Conservation (phyloP, 2,329 filamentous ascomycete species). For the Trichophaea hybrida region DNA sequence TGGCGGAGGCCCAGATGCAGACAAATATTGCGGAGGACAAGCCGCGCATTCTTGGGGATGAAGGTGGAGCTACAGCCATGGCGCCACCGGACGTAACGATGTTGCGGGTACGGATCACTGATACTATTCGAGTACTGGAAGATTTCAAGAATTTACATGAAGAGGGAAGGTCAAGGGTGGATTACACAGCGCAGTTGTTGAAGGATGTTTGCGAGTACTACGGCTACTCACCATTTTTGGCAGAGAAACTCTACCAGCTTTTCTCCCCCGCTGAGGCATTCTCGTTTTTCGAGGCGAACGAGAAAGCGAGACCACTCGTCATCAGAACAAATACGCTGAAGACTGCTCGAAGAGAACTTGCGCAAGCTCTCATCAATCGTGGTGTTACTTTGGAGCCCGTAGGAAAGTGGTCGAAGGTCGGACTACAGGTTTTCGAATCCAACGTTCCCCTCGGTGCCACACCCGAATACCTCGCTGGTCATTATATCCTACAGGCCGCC, state of each 20-base stretch:
- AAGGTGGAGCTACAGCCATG: conserved; percentile 45
- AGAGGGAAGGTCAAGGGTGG: conserved; percentile 63
- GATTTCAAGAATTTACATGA: conserved; percentile 74
- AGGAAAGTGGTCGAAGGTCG: conserved; percentile 97
- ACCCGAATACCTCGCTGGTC: conserved; percentile 89
- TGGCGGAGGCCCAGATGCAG: conserved; percentile 67
- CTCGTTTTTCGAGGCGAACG: conserved; percentile 98
- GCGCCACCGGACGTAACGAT: conserved; percentile 69
- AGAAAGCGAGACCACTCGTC: conserved; percentile 81
- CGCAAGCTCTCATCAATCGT: conserved; percentile 85
- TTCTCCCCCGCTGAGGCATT: conserved; percentile 90
- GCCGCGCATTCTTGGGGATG: conserved; percentile 43
- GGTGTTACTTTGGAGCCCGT: conserved; percentile 93
- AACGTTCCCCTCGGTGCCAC: conserved; percentile 80
- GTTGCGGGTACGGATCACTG: conserved; percentile 74
- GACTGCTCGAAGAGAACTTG: conserved; percentile 61
- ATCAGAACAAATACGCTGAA: conserved; percentile 94
- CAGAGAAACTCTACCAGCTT: conserved; percentile 84
- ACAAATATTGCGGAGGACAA: conserved; percentile 79
- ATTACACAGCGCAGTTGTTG: conserved; percentile 75
- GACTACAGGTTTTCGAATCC: conserved; percentile 88
- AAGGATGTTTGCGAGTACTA: conserved; percentile 95
- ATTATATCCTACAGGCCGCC: conserved; percentile 95
- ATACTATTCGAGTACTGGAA: conserved; percentile 80
- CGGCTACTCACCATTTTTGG: conserved; percentile 86